Conservation (phyloP, 164 flowering plant species). For the Berberis vulgaris region DNA sequence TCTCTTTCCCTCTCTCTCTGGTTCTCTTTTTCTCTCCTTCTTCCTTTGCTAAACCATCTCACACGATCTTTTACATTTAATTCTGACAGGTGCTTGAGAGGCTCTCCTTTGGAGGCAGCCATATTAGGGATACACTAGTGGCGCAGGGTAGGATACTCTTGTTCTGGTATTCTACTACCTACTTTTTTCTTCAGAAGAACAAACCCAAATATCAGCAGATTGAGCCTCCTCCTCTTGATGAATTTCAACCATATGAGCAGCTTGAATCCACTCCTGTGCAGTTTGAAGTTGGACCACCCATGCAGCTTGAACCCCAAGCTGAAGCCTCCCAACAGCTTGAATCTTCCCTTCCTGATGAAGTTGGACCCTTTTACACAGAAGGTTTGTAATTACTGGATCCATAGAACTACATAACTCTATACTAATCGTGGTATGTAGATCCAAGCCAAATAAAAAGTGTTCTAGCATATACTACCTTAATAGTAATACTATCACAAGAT, state of each 20-base stretch:
- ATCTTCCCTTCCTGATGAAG: conserved; percentile 31
- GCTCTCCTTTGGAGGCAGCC: conserved; percentile 68
- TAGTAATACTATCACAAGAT: too few species aligned
- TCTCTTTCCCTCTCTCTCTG: background rate
- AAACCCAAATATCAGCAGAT: conserved; percentile 81
- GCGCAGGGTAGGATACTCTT: conserved; percentile 81
- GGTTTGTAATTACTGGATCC: conserved; percentile 47
- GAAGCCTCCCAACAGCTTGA: conserved; percentile 23
- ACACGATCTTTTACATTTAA: background rate
- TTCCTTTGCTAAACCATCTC: background rate
- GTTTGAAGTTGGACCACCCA: background rate
- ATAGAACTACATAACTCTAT: background rate
- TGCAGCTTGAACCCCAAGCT: conserved; percentile 18
- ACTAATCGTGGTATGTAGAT: background rate
- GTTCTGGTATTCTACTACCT: conserved; percentile 90
- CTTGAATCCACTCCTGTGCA: conserved; percentile 10
- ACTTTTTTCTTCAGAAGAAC: conserved; percentile 74
- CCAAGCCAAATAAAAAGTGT: too few species aligned
- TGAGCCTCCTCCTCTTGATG: conserved; percentile 37
- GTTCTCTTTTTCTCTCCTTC: background rate
- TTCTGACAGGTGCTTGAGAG: conserved; percentile 72
- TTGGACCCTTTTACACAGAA: conserved; percentile 49
- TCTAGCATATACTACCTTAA: too few species aligned
- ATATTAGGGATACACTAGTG: conserved; percentile 56
- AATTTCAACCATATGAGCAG: conserved; percentile 15